These are phyloP conservation scores for Fomitopsis serialis DNA, from an alignment of 768 basidiomycete species.

Conservation along the genomic window DNA sequence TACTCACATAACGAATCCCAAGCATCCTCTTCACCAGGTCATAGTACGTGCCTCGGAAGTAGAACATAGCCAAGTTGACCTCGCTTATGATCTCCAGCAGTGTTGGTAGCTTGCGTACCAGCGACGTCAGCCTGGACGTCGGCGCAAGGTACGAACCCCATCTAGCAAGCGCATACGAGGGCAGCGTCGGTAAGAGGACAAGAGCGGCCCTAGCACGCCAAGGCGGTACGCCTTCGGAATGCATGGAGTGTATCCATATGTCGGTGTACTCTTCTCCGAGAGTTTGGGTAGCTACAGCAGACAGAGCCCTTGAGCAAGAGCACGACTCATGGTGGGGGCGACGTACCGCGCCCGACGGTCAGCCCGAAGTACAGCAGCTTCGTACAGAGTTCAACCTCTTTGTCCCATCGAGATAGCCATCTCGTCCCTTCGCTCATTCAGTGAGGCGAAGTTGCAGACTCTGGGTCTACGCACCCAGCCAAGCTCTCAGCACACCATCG, in stretches of 20 bases:
- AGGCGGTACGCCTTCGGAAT: slow-evolving; percentile 39
- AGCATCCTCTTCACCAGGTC: slow-evolving; percentile 62
- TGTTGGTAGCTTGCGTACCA: slow-evolving; percentile 37
- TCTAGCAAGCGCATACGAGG: slow-evolving; percentile 54
- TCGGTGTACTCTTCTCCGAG: slow-evolving; percentile 91
- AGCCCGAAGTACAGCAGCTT: slow-evolving; percentile 71
- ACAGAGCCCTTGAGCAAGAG: neutral
- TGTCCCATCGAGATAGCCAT: slow-evolving; percentile 76
- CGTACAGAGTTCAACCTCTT: slow-evolving; percentile 65
- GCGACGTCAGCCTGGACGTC: slow-evolving; percentile 26
- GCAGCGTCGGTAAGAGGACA: slow-evolving; percentile 62
- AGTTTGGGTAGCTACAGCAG: slow-evolving; percentile 61
- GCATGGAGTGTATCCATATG: slow-evolving; percentile 65
- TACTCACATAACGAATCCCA: slow-evolving; percentile 61
- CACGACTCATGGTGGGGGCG: neutral
- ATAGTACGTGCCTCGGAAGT: slow-evolving; percentile 77
- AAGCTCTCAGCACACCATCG: slow-evolving; percentile 68
- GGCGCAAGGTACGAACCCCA: slow-evolving; percentile 34
- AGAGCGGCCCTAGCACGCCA: slow-evolving; percentile 42
- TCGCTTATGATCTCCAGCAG: slow-evolving; percentile 56
- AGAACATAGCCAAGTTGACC: slow-evolving; percentile 76
- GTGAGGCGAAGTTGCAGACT: slow-evolving; percentile 2
- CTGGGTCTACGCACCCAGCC: slow-evolving; percentile 53
- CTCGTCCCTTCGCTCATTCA: slow-evolving; percentile 56
- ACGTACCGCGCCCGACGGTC: slow-evolving; percentile 67